Base-by-base conservation (phyloP, 2,329 filamentous ascomycete species). In the Piedraia hortae region DNA sequence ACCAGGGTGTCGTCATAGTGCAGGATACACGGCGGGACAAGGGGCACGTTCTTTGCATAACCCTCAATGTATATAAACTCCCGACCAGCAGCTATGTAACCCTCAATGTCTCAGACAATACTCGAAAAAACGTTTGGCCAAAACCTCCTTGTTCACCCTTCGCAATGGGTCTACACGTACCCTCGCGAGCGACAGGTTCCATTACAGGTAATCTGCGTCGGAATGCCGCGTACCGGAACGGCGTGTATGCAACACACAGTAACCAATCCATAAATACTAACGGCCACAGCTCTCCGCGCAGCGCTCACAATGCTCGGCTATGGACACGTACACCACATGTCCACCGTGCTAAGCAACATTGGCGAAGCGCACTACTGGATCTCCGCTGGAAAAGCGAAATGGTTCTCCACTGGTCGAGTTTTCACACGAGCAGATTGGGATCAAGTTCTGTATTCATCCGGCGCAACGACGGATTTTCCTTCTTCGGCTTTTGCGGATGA, bases 401-500 rank as follows among this genome's bases (percentile, higher is more conserved):
- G 16, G 16, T 17, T 17, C 10, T 7, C 7, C 16, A 17, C 7
- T 7, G 16, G 16, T 17, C 7, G 10, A 17, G 16, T 7, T 7
- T 17, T 17, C 10, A 10, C 7, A 17, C 16, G 16, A 14, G 10
- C 2, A 14, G 13, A 22, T 3, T 29, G 15, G 16, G 42, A 46
- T 21, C 28, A 32, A n/a, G n/a, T n/a, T n/a, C n/a, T n/a, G n/a
- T n/a, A n/a, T n/a, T n/a, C n/a, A n/a, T n/a, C n/a, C n/a, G n/a
- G n/a, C n/a, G n/a, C n/a, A n/a, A 33, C 42, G 2, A 38, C 37
- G 4, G 47, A 49, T 19, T 10, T 17, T 7, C 43, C 46, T 0
- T 36, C 33, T 4, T 27, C 25, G 4, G 26, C 35, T n/a, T 48
- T 50, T 28, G 36, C 33, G 3, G 32, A 34, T 13, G 46, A 50